Base-by-base conservation (phyloP, 75 land plant genomes). In the Sequoiadendron giganteum region DNA sequence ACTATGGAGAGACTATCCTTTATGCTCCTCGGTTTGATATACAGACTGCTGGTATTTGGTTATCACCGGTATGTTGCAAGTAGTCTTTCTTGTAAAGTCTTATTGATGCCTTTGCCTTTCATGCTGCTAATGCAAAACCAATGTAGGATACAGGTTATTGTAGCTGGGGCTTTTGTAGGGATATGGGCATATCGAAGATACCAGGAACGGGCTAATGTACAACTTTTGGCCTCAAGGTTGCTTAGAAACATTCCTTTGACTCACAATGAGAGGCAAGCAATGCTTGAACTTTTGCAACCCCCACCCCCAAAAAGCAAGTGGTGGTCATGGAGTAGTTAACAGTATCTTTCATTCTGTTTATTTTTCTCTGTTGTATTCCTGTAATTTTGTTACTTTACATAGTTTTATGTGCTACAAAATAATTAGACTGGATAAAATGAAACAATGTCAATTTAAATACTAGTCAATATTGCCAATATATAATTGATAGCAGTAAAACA, bases 31-130 rank as follows among this genome's bases (percentile, higher is more conserved):
- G 88, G 28, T 96, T 96, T 90, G 98, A 96, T 90, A 30, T 93
- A 42, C 98, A 96, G 80, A 96, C 96, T 70, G 96, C 98, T 42
- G 95, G 90, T 18, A 48, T 96, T 11, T 96, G 98, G 98, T 87
- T 96, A 58, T 91, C 94, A 85, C 98, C 98, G 87, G 98, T 96
- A 87, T 25, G 47, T 87, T 36, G 28, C 86, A 83, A 87, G 38
- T 18, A 43, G 5, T 42, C 87, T 76, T 34, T 72, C 28, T 8
- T 40, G n/a, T 43, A 15, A 34, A 34, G 14, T 77, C 32, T 78
- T 15, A 3, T 19, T 40, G n/a, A 34, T 25, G 2, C 7, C 1
- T 40, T 82, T 32, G 16, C 28, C 84, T 36, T 79, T 6, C 79
- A 30, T 45, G 85, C 16, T 19, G 40, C 36, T 72, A 47, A 47